Evolutionary conservation across 106 monocot species (phyloP), one percentile per base, ranked within the genome.

Genomic region (Dendrobium nobile): DNA sequence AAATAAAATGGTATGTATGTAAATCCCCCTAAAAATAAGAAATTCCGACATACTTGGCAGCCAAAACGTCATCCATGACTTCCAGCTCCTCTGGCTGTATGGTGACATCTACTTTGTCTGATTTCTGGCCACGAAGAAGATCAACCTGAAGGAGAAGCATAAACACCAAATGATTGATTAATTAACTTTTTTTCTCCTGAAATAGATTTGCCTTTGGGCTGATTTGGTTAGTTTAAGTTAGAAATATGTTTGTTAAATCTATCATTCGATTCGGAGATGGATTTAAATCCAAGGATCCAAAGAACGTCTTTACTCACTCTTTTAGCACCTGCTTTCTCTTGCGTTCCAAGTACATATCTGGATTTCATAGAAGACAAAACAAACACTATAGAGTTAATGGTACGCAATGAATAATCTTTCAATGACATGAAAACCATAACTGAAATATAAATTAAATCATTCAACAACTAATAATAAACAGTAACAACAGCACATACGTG

Each of bases 71-170:
- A 77, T 99, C 95, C 95, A 99, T 88, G 64, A 78, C 87, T 79
- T 99, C 99, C 81, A 99, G 78, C 78, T 99, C 99, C 79, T 99
- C 99, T 2, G 99, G 95, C 56, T 93, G 92, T 83, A 99, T 90
- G 37, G 99, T 99, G 42, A 99, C 99, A 82, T 99, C 99, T 75
- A 99, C 95, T 85, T 99, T 99, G 76, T 99, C 99, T 73, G 99
- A 68, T 82, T 99, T 99, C 78, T 93, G 95, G 42, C 95, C 95
- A 9, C 91, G 89, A 24, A 95, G 80, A 78, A 95, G 89, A 86
- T 97, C 96, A 88, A 97, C 96, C 96, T 96, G 9, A 55, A 41
- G 9, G 37, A 80, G 15, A 77, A 47, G 22, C 18, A 56, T 0
- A 17, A 24, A 72, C 2, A 51, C 51, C 10, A 2, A 51, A 51